Evolutionary conservation across 164 flowering plant genomes (phyloP).

Genomic region (Akebia trifoliata): DNA sequence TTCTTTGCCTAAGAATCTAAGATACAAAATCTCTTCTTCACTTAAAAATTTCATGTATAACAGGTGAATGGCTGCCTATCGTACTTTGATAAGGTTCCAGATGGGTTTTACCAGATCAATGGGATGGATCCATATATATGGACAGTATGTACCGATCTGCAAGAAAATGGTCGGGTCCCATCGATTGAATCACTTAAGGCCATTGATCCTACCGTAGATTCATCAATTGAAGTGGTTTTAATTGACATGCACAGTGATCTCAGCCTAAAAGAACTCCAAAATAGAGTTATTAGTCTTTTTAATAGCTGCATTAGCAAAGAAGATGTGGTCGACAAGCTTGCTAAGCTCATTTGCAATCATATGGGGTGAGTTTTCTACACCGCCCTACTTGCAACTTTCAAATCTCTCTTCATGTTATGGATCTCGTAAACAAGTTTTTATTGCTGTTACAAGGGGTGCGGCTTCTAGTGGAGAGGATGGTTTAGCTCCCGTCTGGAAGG

Average conservation of each 20-base stretch:
- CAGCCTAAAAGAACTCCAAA: slow-evolving; percentile 63
- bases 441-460: slow-evolving; percentile 63
- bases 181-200: slow-evolving; percentile 73
- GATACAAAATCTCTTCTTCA: too few relatives aligned
- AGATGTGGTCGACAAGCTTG: slow-evolving; percentile 85
- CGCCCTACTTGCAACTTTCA: too few relatives aligned
- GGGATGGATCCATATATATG: slow-evolving; percentile 97
- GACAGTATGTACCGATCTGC: slow-evolving; percentile 76
- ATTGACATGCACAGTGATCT: slow-evolving; percentile 75
- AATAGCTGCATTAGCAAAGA: slow-evolving; percentile 52
- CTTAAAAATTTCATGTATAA: slow-evolving; percentile 18
- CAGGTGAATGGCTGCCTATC: slow-evolving; percentile 95
- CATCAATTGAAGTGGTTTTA: slow-evolving; percentile 70
- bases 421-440: slow-evolving; percentile 23
- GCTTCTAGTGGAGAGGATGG: slow-evolving; percentile 57
- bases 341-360: slow-evolving; percentile 70
- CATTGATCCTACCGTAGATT: slow-evolving; percentile 44
- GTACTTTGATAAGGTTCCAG: slow-evolving; percentile 79
- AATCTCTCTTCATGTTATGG: slow-evolving; percentile 1
- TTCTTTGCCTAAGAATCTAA: too few relatives aligned
- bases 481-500: slow-evolving; percentile 58
- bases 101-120: slow-evolving; percentile 81
- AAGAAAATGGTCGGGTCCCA: slow-evolving; percentile 86
- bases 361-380: slow-evolving; percentile 93
- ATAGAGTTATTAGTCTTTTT: slow-evolving; percentile 50